Percentiles rank a stretch among this genome's conserved stretches.
Conservation (phyloP, 2,329 filamentous ascomycete genomes). For the Mycogone perniciosa region DNA sequence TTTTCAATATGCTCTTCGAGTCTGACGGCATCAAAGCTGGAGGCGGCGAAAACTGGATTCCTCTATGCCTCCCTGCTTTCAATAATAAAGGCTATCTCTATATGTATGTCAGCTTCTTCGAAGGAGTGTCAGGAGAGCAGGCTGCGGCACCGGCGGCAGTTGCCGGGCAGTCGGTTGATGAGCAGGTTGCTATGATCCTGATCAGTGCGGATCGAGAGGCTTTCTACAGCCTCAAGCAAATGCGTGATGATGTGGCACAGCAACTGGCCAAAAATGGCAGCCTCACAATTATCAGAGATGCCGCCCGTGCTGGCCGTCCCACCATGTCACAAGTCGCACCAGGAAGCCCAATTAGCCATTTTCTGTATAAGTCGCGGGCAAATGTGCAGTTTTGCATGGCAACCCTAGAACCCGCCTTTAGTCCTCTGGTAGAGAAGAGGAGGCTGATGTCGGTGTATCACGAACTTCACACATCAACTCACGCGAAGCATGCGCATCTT, state of each 20-base stretch:
- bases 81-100: conserved; percentile 96
- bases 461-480: conserved; percentile 75
- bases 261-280: conserved; percentile 72
- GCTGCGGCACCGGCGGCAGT: conserved; percentile 43
- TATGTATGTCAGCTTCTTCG: conserved; percentile 98
- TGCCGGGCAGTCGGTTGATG: conserved; percentile 60
- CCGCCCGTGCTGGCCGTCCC: conserved; percentile 66
- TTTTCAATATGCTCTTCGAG: conserved; percentile 99
- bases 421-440: conserved; percentile 51
- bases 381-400: conserved; percentile 98
- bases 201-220: conserved; percentile 90
- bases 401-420: conserved; percentile 65
- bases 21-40: conserved; percentile 86
- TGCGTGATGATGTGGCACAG: conserved; percentile 55
- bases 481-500: conserved; percentile 74
- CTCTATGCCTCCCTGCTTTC: conserved; percentile 90
- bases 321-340: conserved; percentile 69
- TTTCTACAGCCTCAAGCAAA: conserved; percentile 81
- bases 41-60: conserved; percentile 94
- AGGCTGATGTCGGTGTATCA: conserved; percentile 80
- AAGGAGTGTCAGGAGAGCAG: conserved; percentile 42
- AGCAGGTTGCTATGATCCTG: conserved; percentile 84
- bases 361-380: conserved; percentile 87
- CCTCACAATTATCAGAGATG: conserved; percentile 65
- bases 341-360: conserved; percentile 77